These are phyloP conservation scores for Claviceps sp. DNA, from an alignment of 2,329 filamentous ascomycete genomes.

Conservation along the genomic window DNA sequence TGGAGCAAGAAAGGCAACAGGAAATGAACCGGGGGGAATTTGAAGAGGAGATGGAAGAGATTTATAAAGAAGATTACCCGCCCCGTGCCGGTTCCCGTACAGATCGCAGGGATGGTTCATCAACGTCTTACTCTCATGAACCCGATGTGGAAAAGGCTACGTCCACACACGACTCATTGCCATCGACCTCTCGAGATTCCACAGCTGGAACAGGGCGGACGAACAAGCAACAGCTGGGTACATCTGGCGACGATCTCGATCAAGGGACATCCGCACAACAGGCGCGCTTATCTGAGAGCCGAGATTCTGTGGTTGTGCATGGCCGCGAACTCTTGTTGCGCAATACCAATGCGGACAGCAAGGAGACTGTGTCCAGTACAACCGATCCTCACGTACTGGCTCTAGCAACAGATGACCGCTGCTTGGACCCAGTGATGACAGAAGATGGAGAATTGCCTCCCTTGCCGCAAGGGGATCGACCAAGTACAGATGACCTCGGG, in stretches of 20 bases:
- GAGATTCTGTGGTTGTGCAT: conserved; percentile 57
- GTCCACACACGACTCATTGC: conserved; percentile 21
- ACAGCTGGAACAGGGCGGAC: conserved; percentile 1
- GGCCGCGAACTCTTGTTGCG: conserved; percentile 60
- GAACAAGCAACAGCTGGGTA: conserved; percentile 52
- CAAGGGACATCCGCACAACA: conserved; percentile 55
- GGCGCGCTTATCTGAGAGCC: conserved; percentile 45
- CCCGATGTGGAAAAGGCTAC: conserved; percentile 32
- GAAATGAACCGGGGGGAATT: conserved; percentile 48
- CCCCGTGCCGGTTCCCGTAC: not conserved
- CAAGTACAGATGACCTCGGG: conserved; percentile 53
- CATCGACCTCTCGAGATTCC: conserved; percentile 1
- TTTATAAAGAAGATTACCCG: conserved; percentile 36
- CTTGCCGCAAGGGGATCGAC: conserved; percentile 38
- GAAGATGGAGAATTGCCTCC: conserved; percentile 44
- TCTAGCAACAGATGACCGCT: conserved; percentile 16
- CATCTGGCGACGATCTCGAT: conserved; percentile 66
- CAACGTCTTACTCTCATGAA: conserved; percentile 35
- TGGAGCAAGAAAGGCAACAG: conserved; percentile 60
- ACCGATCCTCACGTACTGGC: conserved; percentile 20
- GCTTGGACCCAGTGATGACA: conserved; percentile 18
- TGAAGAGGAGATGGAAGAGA: conserved; percentile 46
- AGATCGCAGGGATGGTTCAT: conserved; percentile 29
- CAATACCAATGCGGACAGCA: conserved; percentile 49
- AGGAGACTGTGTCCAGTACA: conserved; percentile 36